A percentile compares a stretch with the other conserved stretches of the same genome.
These are phyloP conservation scores for Arabidopsis suecica DNA, from an alignment of 345 rosid species.

Conservation along the genomic window DNA sequence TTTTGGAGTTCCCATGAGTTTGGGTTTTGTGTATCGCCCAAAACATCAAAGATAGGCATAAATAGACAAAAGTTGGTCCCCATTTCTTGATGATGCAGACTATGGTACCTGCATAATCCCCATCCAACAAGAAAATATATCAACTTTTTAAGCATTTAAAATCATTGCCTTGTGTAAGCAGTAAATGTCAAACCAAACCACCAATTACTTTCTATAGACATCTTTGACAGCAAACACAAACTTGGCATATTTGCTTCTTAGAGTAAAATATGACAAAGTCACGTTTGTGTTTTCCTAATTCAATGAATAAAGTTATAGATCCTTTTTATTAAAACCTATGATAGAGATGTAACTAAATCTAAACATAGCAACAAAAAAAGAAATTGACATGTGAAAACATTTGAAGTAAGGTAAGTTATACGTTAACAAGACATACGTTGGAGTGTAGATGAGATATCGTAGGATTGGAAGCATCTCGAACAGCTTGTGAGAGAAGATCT, in stretches of 20 bases:
- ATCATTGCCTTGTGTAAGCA: not conserved
- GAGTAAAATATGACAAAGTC: slow-evolving; percentile 26
- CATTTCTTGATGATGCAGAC: slow-evolving; percentile 78
- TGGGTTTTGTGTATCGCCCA: slow-evolving; percentile 71
- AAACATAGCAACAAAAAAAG: not conserved
- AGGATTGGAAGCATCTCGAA: slow-evolving; percentile 67
- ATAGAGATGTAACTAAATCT: slow-evolving; percentile 12
- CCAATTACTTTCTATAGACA: slow-evolving; percentile 26
- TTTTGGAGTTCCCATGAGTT: slow-evolving; percentile 79
- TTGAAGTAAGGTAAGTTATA: slow-evolving; percentile 16
- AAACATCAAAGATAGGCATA: slow-evolving; percentile 89
- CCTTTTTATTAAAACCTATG: not conserved
- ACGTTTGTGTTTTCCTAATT: slow-evolving; percentile 34
- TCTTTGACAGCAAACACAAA: slow-evolving; percentile 18
- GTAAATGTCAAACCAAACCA: not conserved
- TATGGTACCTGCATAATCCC: slow-evolving; percentile 69
- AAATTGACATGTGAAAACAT: slow-evolving; percentile 9
- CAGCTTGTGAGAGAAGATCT: slow-evolving; percentile 64
- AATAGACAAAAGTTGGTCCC: slow-evolving; percentile 90
- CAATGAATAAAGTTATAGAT: slow-evolving; percentile 28
- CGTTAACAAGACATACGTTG: slow-evolving; percentile 58
- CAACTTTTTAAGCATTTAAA: slow-evolving; percentile 12
- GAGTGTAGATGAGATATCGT: slow-evolving; percentile 78
- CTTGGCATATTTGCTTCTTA: slow-evolving; percentile 19
- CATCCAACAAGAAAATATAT: slow-evolving; percentile 17